A percentile compares a stretch with the other conserved stretches of the same genome.
These are phyloP conservation scores for Strobilomyces dryophilus DNA, from an alignment of 768 basidiomycete species.

Conservation along the genomic window DNA sequence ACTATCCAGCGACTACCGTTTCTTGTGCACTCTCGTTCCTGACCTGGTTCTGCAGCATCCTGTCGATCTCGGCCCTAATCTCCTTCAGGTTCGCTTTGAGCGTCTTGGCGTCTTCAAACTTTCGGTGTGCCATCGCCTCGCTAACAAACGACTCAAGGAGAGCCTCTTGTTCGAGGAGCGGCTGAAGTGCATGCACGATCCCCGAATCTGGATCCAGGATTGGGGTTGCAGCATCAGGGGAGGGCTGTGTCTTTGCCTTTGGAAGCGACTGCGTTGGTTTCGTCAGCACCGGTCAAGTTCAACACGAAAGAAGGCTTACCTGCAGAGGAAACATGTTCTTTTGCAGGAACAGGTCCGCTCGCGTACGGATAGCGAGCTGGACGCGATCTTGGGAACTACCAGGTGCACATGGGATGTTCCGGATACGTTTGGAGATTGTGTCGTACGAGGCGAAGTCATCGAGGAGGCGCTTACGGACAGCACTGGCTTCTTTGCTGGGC, in stretches of 20 bases:
- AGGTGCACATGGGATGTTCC: conserved; percentile 58
- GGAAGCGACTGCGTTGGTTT: conserved; percentile 39
- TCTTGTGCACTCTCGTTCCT: neutral
- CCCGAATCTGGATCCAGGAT: conserved; percentile 64
- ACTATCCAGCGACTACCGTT: neutral
- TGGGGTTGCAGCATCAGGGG: conserved; percentile 14
- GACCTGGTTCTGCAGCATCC: conserved; percentile 43
- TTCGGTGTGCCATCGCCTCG: conserved; percentile 84
- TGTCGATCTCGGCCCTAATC: conserved; percentile 80
- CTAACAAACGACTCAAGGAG: conserved; percentile 86
- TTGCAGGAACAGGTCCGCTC: conserved; percentile 78
- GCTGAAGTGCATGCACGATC: conserved; percentile 73
- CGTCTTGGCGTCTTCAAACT: conserved; percentile 93
- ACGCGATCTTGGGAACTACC: conserved; percentile 80
- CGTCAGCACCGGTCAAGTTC: neutral
- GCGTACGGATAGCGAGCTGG: conserved; percentile 72
- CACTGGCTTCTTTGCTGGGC: conserved; percentile 63
- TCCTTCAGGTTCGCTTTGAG: conserved; percentile 77
- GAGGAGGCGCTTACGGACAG: conserved; percentile 74
- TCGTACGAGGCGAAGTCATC: conserved; percentile 90
- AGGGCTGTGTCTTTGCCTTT: conserved; percentile 37
- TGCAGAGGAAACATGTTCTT: conserved; percentile 75
- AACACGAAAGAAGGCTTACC: conserved; percentile 6
- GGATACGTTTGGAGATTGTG: conserved; percentile 79
- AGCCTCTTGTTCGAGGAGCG: conserved; percentile 90